Evolutionary conservation across 257 asterid species (phyloP), one percentile per base, ranked within the genome.

Genomic region (Nicotiana knightiana): DNA sequence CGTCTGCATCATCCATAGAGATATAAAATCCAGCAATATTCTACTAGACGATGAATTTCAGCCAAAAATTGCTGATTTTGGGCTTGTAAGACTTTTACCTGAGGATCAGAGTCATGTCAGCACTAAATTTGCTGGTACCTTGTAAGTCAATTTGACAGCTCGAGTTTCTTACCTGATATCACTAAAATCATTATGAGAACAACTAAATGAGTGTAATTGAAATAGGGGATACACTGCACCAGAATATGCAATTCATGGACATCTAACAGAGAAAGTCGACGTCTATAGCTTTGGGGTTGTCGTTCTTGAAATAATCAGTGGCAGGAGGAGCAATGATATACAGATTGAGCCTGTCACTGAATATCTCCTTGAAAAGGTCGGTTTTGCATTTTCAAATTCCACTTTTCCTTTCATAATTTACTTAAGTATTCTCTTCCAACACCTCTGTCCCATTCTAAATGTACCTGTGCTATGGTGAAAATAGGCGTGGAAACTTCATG

Each of bases 191-290:
- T 80, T 63, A 39, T 2, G 59, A 0, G 0, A 2, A 46, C 1
- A 26, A 43, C 28, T 75, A 26, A 46, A 80, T 39, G 12, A 1
- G 1, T 66, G 7, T 10, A 30, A 16, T 28, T 75, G 81, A 9
- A 64, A 63, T 89, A 94, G 98, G 88, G 98, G 97, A 6, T 94
- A 93, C 73, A 92, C 98, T 4, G 92, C 97, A 80, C 97, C 98
- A 39, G 98, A 93, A 84, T 94, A 94, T 62, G 98, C 96, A 26
- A 75, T 93, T 77, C 92, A 90, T 54, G 98, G 97, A 15, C 97
- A 93, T 82, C 86, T 94, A 82, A 90, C 98, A 0, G 98, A 94
- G 88, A 93, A 92, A 79, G 98, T 90, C 1, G 98, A 94, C 85
- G 88, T 90, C 43, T 94, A 92, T 87, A 91, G 98, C 86, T 93